Percentiles rank a stretch among this genome's conserved stretches.
Conservation (phyloP, 495 filamentous ascomycete genomes). For the Podospora comata region DNA sequence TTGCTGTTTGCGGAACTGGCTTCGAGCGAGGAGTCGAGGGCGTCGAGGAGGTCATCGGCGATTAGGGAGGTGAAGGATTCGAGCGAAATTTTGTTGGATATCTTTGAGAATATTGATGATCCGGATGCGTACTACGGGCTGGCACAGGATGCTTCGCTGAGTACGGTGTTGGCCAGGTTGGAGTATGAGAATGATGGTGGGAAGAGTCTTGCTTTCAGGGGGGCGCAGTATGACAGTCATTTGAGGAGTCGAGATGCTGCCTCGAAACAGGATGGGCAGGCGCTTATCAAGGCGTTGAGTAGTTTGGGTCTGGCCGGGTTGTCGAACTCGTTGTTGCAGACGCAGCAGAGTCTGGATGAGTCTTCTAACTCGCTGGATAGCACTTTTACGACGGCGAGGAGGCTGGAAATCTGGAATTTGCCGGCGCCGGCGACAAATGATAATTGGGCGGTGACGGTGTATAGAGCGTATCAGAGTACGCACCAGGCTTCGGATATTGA, state of each 20-base stretch:
- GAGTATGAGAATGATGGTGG: slow-evolving; percentile 86
- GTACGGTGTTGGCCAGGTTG: slow-evolving; percentile 73
- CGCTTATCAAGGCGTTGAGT: slow-evolving; percentile 60
- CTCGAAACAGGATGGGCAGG: slow-evolving; percentile 44
- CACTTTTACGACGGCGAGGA: slow-evolving; percentile 76
- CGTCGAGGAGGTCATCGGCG: slow-evolving; percentile 65
- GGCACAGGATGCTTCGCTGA: slow-evolving; percentile 68
- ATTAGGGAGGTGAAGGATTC: slow-evolving; percentile 53
- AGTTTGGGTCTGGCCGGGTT: slow-evolving; percentile 68
- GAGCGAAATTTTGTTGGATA: slow-evolving; percentile 65
- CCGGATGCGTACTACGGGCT: slow-evolving; percentile 97
- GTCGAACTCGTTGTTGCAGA: slow-evolving; percentile 67
- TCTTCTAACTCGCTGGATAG: slow-evolving; percentile 58
- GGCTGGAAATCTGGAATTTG: slow-evolving; percentile 90
- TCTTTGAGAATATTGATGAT: slow-evolving; percentile 90
- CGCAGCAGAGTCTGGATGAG: slow-evolving; percentile 53
- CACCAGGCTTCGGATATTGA: slow-evolving; percentile 59
- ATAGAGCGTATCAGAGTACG: slow-evolving; percentile 74
- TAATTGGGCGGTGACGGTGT: slow-evolving; percentile 66
- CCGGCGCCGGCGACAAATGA: slow-evolving; percentile 61
- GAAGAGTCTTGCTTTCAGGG: slow-evolving; percentile 86
- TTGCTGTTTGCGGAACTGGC: slow-evolving; percentile 78
- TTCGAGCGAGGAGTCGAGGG: slow-evolving; percentile 50
- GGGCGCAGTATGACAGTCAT: slow-evolving; percentile 86
- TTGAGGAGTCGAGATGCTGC: slow-evolving; percentile 52